These are phyloP conservation scores for Penicillium alfredii DNA, from an alignment of 495 filamentous ascomycete genomes.

Conservation along the genomic window DNA sequence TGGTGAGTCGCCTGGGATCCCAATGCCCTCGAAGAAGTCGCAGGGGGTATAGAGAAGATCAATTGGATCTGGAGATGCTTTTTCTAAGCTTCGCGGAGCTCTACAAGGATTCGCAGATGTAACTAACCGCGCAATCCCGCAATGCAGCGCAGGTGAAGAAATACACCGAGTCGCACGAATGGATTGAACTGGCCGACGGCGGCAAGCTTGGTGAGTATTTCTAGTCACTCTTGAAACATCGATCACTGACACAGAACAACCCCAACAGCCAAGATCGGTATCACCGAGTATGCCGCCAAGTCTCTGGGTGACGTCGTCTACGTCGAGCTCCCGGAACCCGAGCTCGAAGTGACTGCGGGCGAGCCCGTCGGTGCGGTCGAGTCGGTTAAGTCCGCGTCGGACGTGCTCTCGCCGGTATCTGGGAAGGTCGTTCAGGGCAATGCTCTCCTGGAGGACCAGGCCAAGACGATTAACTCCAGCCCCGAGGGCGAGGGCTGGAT, in stretches of 20 bases:
- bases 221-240: background rate
- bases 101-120: constrained; percentile 6
- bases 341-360: constrained; percentile 57
- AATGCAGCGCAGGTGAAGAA: constrained; percentile 57
- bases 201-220: constrained; percentile 46
- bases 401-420: constrained; percentile 82
- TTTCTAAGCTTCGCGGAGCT: constrained; percentile 1
- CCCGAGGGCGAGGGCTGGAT: constrained; percentile 90
- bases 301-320: constrained; percentile 93
- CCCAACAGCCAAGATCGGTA: constrained; percentile 66
- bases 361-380: constrained; percentile 91
- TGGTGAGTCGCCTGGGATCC: constrained; percentile 28
- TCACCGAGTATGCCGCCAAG: constrained; percentile 84
- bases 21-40: constrained; percentile 5
- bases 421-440: constrained; percentile 73
- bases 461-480: constrained; percentile 76
- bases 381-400: constrained; percentile 94
- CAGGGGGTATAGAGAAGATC: background rate
- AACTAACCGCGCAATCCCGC: constrained; percentile 22
- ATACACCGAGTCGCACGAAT: constrained; percentile 97
- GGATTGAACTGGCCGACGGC: constrained; percentile 80
- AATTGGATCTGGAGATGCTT: constrained; percentile 1
- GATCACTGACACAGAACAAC: constrained; percentile 1
- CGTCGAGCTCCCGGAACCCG: constrained; percentile 77
- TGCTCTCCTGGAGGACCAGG: constrained; percentile 68